phyloP scores from a whole-genome alignment of 2,329 filamentous ascomycete species.

The Trichoderma sp. region DNA sequence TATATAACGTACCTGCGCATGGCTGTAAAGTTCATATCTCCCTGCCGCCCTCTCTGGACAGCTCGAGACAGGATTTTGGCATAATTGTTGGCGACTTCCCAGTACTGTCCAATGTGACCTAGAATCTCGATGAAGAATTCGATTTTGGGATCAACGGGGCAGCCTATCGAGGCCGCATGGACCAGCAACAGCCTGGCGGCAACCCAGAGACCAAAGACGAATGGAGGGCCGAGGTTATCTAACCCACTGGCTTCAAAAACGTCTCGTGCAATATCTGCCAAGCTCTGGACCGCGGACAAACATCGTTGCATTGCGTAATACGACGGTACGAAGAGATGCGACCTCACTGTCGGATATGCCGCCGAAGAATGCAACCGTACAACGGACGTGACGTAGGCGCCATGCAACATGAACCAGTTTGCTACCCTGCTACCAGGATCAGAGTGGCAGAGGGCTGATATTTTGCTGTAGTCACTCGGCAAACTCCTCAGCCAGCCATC shows the following conservation, averaged over 20 bases:
- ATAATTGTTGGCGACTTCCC: constrained; percentile 47
- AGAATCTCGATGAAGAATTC: constrained; percentile 48
- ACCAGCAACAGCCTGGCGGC: constrained; percentile 44
- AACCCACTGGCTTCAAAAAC: constrained; percentile 46
- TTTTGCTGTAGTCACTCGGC: constrained; percentile 48
- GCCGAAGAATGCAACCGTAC: constrained; percentile 47
- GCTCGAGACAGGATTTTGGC: constrained; percentile 43
- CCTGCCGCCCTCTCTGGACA: constrained; percentile 39
- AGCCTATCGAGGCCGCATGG: constrained; percentile 42
- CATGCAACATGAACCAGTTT: constrained; percentile 51
- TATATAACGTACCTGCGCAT: constrained; percentile 41
- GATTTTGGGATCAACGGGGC: constrained; percentile 41
- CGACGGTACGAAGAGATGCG: constrained; percentile 45
- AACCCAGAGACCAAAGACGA: constrained; percentile 48
- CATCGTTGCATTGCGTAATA: constrained; percentile 49
- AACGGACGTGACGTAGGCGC: constrained; percentile 47
- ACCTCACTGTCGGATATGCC: constrained; percentile 44
- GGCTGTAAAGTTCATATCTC: constrained; percentile 39
- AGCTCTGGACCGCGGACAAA: constrained; percentile 45
- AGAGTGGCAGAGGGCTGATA: constrained; percentile 47
- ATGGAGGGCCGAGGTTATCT: constrained; percentile 45
- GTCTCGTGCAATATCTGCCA: constrained; percentile 46
- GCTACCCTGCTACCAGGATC: constrained; percentile 47
- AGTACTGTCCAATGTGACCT: constrained; percentile 44
- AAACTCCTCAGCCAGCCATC: constrained; percentile 46